phyloP scores from a whole-genome alignment of 345 rosid genomes.

The Murraya koenigii region DNA sequence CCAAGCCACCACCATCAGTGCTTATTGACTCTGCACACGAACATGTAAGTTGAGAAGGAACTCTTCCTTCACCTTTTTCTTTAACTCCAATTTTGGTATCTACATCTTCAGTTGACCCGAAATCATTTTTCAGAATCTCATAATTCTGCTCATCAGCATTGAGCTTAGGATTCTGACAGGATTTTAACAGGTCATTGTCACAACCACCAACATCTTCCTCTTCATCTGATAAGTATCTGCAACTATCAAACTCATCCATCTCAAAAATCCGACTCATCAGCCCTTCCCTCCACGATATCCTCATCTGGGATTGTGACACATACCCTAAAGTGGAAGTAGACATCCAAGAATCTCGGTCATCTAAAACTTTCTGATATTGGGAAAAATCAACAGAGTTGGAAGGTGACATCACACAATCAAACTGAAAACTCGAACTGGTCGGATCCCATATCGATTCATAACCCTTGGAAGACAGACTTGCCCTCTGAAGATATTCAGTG shows the following conservation, averaged over 20 bases:
- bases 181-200: constrained; percentile 17
- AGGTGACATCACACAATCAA: constrained; percentile 45
- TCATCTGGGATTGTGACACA: constrained; percentile 45
- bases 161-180: constrained; percentile 23
- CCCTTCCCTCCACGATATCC: constrained; percentile 80
- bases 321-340: constrained; percentile 42
- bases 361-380: constrained; percentile 51
- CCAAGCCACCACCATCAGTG: constrained; percentile 63
- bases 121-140: constrained; percentile 10
- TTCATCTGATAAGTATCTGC: constrained; percentile 64
- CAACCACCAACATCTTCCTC: constrained; percentile 39
- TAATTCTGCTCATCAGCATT: constrained; percentile 14
- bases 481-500: constrained; percentile 34
- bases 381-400: constrained; percentile 58
- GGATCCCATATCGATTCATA: constrained; percentile 43
- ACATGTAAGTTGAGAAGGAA: constrained; percentile 25
- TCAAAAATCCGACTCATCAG: constrained; percentile 50
- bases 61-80: constrained; percentile 26
- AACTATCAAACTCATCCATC: constrained; percentile 65
- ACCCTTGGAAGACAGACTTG: constrained; percentile 44
- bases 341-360: constrained; percentile 37
- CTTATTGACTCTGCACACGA: constrained; percentile 72
- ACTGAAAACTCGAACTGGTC: constrained; percentile 53
- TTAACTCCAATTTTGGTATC: constrained; percentile 16
- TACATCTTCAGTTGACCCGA: constrained; percentile 15